phyloP scores from a whole-genome alignment of 495 filamentous ascomycete species.

The Cercophora newfieldiana region DNA sequence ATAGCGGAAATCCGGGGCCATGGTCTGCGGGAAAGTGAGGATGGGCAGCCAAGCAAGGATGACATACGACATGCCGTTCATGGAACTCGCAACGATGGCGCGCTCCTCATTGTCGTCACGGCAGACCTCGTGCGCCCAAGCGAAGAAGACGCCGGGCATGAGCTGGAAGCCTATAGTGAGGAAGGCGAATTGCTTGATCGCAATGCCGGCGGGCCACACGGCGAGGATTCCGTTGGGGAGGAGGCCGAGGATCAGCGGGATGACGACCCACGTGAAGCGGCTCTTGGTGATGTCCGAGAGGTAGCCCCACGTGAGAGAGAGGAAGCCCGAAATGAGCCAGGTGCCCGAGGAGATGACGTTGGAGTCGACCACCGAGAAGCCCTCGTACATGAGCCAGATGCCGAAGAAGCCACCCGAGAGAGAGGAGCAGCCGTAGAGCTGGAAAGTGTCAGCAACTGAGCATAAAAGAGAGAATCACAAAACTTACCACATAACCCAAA shows the following conservation, averaged over 20 bases:
- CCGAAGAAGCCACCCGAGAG: constrained; percentile 31
- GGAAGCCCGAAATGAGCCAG: constrained; percentile 45
- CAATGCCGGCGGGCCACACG: constrained; percentile 53
- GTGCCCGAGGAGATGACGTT: constrained; percentile 48
- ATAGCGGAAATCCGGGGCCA: constrained; percentile 40
- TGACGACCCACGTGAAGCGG: constrained; percentile 46
- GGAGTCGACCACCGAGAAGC: constrained; percentile 39
- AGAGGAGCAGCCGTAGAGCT: constrained; percentile 34
- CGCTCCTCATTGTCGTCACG: constrained; percentile 50
- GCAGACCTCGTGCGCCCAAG: constrained; percentile 54
- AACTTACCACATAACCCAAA: constrained; percentile 27
- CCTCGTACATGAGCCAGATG: constrained; percentile 48
- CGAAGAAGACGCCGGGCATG: constrained; percentile 40
- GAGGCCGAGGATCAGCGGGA: constrained; percentile 35
- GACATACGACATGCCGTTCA: constrained; percentile 55
- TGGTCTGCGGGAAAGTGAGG: constrained; percentile 43
- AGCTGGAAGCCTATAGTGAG: constrained; percentile 32
- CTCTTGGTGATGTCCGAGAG: constrained; percentile 49
- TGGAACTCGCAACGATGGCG: constrained; percentile 49
- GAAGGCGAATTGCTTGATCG: constrained; percentile 54
- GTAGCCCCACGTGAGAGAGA: constrained; percentile 37
- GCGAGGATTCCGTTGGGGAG: constrained; percentile 44
- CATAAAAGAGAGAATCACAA: constrained; percentile 50
- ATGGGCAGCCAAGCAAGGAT: constrained; percentile 48
- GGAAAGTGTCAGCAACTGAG: constrained; percentile 36